Percentiles rank a stretch among this genome's conserved stretches.
These are phyloP conservation scores for Trametes sp. DNA, from an alignment of 1,284 basidiomycete genomes.

Conservation along the genomic window DNA sequence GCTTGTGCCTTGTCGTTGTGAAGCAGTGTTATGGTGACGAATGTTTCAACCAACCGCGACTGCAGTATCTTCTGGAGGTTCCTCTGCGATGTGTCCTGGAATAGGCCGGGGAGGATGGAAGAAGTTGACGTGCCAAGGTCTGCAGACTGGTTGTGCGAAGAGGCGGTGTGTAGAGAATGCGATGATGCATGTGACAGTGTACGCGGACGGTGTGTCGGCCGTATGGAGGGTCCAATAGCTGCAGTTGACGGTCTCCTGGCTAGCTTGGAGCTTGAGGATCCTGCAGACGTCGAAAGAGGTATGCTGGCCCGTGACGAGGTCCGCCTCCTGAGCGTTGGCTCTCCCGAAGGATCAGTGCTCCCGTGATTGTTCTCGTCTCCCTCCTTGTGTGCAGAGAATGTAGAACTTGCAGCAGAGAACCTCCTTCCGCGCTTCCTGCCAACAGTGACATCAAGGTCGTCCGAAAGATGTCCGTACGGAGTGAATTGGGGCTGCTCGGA, in stretches of 20 bases:
- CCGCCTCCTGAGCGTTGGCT: constrained; percentile 28
- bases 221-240: constrained; percentile 23
- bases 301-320: constrained; percentile 37
- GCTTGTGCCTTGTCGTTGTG: constrained; percentile 25
- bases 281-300: constrained; percentile 23
- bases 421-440: constrained; percentile 65
- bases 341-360: constrained; percentile 22
- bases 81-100: constrained; percentile 68
- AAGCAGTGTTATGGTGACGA: constrained; percentile 62
- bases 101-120: constrained; percentile 44
- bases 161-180: constrained; percentile 38
- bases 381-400: constrained; percentile 52
- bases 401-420: constrained; percentile 63
- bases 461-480: constrained; percentile 60
- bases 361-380: constrained; percentile 49
- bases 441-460: constrained; percentile 73
- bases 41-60: constrained; percentile 83
- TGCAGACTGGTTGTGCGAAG: constrained; percentile 19
- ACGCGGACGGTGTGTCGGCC: constrained; percentile 51
- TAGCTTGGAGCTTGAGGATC: constrained; percentile 25
- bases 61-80: constrained; percentile 72
- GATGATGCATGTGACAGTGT: constrained; percentile 61
- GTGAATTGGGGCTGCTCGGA: constrained; percentile 65
- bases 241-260: constrained; percentile 26
- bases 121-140: constrained; percentile 34